A percentile compares a stretch with the other conserved stretches of the same genome.
These are phyloP conservation scores for Plantago elongata DNA, from an alignment of 257 asterid genomes.

Conservation along the genomic window DNA sequence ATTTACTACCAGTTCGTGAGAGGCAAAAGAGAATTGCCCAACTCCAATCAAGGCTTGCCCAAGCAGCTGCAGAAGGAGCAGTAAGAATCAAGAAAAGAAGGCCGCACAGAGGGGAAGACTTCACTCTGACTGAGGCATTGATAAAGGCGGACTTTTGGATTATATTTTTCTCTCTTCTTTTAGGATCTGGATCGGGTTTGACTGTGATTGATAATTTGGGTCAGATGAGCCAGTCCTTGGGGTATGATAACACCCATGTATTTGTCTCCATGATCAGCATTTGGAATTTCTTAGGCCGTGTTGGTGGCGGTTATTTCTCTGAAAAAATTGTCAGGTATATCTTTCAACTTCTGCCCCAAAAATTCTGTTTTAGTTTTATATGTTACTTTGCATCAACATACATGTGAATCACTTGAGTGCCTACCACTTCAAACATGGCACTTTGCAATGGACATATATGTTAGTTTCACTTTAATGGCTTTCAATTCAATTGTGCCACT, in stretches of 20 bases:
- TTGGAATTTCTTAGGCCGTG: slow-evolving; percentile 63
- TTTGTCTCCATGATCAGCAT: slow-evolving; percentile 68
- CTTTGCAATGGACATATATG: no score
- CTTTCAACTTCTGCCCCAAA: background rate
- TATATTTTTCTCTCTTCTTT: slow-evolving; percentile 52
- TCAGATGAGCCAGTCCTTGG: slow-evolving; percentile 60
- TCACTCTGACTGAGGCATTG: slow-evolving; percentile 56
- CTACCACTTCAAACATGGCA: background rate
- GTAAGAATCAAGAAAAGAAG: slow-evolving; percentile 49
- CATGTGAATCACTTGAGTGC: no score
- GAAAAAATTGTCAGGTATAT: slow-evolving; percentile 58
- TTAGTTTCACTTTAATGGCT: no score
- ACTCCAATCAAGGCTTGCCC: slow-evolving; percentile 43
- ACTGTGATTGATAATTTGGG: slow-evolving; percentile 66
- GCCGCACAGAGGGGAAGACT: slow-evolving; percentile 69
- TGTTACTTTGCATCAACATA: no score
- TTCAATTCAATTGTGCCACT: no score
- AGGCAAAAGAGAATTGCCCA: slow-evolving; percentile 57
- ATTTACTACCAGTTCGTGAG: slow-evolving; percentile 47
- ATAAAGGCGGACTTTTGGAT: slow-evolving; percentile 66
- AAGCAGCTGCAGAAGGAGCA: slow-evolving; percentile 74
- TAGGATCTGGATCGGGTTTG: slow-evolving; percentile 69
- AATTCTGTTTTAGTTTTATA: slow-evolving; percentile 1
- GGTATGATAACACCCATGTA: slow-evolving; percentile 48
- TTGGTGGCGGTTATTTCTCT: slow-evolving; percentile 68